phyloP scores from a whole-genome alignment of 768 basidiomycete species.

The Auriscalpium vulgare region DNA sequence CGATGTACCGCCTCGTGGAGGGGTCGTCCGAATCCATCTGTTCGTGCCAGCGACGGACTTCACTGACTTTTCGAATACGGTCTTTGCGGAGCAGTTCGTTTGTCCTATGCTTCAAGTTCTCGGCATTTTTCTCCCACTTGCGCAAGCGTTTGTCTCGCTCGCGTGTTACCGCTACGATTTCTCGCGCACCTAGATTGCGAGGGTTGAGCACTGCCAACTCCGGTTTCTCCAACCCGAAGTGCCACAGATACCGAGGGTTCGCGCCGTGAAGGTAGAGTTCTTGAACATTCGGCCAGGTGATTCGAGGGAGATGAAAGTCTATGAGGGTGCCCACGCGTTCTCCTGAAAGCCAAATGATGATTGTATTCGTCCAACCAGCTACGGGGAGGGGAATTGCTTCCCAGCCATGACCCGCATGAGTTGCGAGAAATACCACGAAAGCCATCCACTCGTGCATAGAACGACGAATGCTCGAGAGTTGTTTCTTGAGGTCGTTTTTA shows the following conservation, averaged over 20 bases:
- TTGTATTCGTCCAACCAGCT: background rate
- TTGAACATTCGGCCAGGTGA: background rate
- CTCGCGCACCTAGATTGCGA: background rate
- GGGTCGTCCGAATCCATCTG: background rate
- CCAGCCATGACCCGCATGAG: background rate
- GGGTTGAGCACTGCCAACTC: background rate
- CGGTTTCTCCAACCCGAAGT: background rate
- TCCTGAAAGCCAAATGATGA: background rate
- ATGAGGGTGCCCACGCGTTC: background rate
- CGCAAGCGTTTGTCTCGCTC: background rate
- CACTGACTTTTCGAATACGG: background rate
- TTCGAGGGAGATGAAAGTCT: background rate
- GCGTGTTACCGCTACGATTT: background rate
- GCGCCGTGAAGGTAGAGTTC: background rate
- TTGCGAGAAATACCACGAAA: background rate
- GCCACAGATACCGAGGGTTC: background rate
- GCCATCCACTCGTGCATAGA: background rate
- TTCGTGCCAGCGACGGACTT: background rate
- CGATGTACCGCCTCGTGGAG: background rate
- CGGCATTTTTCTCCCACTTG: background rate
- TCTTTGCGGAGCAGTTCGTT: background rate
- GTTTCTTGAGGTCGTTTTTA: too few relatives aligned
- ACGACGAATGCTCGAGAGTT: background rate
- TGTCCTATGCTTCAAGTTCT: background rate
- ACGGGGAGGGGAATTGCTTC: background rate